These are phyloP conservation scores for Zygosaccharomyces lentus DNA, from an alignment of 805 yeast genomes.

Conservation along the genomic window DNA sequence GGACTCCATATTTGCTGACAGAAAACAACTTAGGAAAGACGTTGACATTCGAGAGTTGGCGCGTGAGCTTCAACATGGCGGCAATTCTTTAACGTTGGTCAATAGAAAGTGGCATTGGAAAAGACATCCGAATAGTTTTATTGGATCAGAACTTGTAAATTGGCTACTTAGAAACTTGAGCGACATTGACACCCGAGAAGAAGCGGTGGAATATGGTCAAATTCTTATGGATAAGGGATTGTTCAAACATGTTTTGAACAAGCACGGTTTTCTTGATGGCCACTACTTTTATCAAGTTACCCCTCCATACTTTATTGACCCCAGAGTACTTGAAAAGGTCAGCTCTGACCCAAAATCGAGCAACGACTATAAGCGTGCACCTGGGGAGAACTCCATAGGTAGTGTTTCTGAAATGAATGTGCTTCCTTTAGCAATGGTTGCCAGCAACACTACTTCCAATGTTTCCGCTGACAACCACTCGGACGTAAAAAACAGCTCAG, in stretches of 20 bases:
- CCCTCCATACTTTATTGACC: constrained; percentile 45
- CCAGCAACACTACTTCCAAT: constrained; percentile 13
- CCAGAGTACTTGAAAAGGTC: constrained; percentile 12
- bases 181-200: constrained; percentile 78
- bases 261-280: constrained; percentile 87
- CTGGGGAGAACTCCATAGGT: constrained; percentile 7
- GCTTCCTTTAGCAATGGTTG: constrained; percentile 7
- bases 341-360: constrained; percentile 8
- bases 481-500: constrained; percentile 3
- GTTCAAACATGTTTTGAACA: constrained; percentile 73
- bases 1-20: constrained; percentile 35
- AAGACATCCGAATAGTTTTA: constrained; percentile 67
- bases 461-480: constrained; percentile 14
- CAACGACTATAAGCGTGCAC: constrained; percentile 6
- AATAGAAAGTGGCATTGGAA: constrained; percentile 92
- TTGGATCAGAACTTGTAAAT: constrained; percentile 79
- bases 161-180: constrained; percentile 79
- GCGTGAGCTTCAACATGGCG: constrained; percentile 55
- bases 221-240: constrained; percentile 64
- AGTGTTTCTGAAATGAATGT: constrained; percentile 11
- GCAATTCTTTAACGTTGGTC: constrained; percentile 58
- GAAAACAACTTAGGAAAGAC: constrained; percentile 42
- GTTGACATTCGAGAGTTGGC: constrained; percentile 54
- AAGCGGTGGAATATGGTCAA: constrained; percentile 79
- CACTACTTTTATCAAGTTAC: constrained; percentile 80